A percentile compares a stretch with the other conserved stretches of the same genome.
Evolutionary conservation across 352 stramenopile genomes (phyloP).

Genomic region (Saprolegnia diclina): DNA sequence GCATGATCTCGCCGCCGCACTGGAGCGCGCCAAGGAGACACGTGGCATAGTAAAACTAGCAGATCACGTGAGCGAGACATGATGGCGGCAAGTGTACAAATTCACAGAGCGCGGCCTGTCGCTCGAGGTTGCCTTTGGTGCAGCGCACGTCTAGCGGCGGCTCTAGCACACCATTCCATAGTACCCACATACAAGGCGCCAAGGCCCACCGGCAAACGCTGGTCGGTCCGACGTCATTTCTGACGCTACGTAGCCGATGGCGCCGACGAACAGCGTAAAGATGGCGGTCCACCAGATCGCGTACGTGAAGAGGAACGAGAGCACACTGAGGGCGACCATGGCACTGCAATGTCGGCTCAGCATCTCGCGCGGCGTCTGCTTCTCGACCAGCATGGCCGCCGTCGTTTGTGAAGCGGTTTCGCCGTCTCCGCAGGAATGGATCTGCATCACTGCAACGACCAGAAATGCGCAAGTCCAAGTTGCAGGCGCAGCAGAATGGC

Average conservation of each 20-base stretch:
- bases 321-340: conserved; percentile 19
- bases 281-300: conserved; percentile 6
- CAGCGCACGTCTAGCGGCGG: background rate
- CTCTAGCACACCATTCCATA: background rate
- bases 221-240: conserved; percentile 5
- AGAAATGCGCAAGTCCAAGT: too few relatives aligned
- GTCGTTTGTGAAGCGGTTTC: background rate
- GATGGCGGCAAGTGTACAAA: conserved; percentile 5
- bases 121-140: background rate
- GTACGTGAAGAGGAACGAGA: conserved; percentile 22
- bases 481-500: too few relatives aligned
- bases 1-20: conserved; percentile 14
- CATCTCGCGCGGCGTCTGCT: background rate
- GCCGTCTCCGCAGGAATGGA: background rate
- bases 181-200: background rate
- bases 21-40: background rate
- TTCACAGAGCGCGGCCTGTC: conserved; percentile 5
- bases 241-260: background rate
- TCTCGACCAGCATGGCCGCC: background rate
- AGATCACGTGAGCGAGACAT: background rate
- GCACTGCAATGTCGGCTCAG: conserved; percentile 10
- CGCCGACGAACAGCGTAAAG: background rate
- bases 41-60: conserved; percentile 17
- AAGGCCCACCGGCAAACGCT: background rate
- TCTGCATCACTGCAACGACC: background rate